Evolutionary conservation across 768 basidiomycete species (phyloP).

Genomic region (Auricularia auricula-judae): DNA sequence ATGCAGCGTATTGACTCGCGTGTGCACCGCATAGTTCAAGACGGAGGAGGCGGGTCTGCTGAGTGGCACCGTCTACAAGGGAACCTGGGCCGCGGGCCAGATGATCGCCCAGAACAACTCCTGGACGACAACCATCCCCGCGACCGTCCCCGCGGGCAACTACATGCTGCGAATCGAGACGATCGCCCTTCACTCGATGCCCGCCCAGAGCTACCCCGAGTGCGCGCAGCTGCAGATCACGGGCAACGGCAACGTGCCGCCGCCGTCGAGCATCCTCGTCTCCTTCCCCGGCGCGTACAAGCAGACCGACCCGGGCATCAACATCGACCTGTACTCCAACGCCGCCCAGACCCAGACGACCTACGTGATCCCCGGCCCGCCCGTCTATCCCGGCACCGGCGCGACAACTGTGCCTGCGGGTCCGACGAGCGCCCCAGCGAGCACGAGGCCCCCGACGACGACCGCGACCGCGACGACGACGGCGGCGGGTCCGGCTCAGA

Average conservation of each 20-base stretch:
- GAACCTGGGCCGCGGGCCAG: slow-evolving; percentile 28
- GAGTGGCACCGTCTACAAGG: slow-evolving; percentile 22
- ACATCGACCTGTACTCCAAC: slow-evolving; percentile 28
- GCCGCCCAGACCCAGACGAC: slow-evolving; percentile 20
- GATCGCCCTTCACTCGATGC: slow-evolving; percentile 11
- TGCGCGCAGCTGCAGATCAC: slow-evolving; percentile 22
- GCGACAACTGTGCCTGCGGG: too few species aligned
- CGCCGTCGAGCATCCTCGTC: slow-evolving; percentile 21
- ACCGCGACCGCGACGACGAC: too few species aligned
- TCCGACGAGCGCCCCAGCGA: too few species aligned
- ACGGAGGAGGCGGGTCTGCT: slow-evolving; percentile 22
- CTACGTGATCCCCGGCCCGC: slow-evolving; percentile 29
- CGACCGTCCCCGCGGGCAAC: slow-evolving; percentile 19
- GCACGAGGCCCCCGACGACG: too few species aligned
- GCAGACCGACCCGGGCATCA: slow-evolving; percentile 24
- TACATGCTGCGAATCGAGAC: slow-evolving; percentile 27
- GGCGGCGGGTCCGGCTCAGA: too few species aligned
- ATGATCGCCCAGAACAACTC: slow-evolving; percentile 13
- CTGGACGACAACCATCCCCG: slow-evolving; percentile 9
- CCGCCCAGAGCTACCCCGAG: slow-evolving; percentile 28
- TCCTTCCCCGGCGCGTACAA: slow-evolving; percentile 24
- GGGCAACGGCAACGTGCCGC: slow-evolving; percentile 20
- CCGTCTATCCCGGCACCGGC: too few species aligned
- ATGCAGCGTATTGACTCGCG: too few species aligned
- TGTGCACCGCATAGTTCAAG: too few species aligned